A percentile compares a stretch with the other conserved stretches of the same genome.
Evolutionary conservation across 768 basidiomycete species (phyloP).

Genomic region (Podaxis sp.): DNA sequence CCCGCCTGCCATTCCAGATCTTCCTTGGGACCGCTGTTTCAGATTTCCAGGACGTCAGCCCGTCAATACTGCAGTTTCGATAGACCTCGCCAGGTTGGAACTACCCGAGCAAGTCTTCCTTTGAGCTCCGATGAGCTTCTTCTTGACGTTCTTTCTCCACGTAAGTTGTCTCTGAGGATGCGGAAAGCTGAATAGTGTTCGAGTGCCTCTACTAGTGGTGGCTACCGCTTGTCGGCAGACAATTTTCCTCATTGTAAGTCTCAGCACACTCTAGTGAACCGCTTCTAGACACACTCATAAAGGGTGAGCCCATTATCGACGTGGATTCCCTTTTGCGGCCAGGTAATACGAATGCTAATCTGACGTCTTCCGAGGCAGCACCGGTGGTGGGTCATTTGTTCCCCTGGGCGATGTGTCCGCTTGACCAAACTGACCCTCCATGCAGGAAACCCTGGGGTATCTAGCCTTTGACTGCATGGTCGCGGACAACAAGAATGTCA

Average conservation of each 20-base stretch:
- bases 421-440: slow-evolving; percentile 5
- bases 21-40: slow-evolving; percentile 52
- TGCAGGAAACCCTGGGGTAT: slow-evolving; percentile 76
- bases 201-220: slow-evolving; percentile 82
- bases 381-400: slow-evolving; percentile 38
- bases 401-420: background rate
- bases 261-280: slow-evolving; percentile 32
- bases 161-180: slow-evolving; percentile 98
- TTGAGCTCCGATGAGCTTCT: background rate
- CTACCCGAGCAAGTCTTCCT: slow-evolving; percentile 66
- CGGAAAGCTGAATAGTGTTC: slow-evolving; percentile 96
- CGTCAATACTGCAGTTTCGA: slow-evolving; percentile 91
- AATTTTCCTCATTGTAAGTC: slow-evolving; percentile 77
- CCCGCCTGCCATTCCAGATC: slow-evolving; percentile 57
- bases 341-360: slow-evolving; percentile 30
- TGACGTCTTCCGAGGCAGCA: no score
- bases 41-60: slow-evolving; percentile 98
- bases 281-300: slow-evolving; percentile 79
- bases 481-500: slow-evolving; percentile 82
- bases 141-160: slow-evolving; percentile 5
- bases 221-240: slow-evolving; percentile 47
- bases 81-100: slow-evolving; percentile 76
- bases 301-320: slow-evolving; percentile 93
- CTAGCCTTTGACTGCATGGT: slow-evolving; percentile 94
- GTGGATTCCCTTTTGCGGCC: slow-evolving; percentile 63